phyloP scores from a whole-genome alignment of 768 basidiomycete species.

The Candolleomyces eurysporus region DNA sequence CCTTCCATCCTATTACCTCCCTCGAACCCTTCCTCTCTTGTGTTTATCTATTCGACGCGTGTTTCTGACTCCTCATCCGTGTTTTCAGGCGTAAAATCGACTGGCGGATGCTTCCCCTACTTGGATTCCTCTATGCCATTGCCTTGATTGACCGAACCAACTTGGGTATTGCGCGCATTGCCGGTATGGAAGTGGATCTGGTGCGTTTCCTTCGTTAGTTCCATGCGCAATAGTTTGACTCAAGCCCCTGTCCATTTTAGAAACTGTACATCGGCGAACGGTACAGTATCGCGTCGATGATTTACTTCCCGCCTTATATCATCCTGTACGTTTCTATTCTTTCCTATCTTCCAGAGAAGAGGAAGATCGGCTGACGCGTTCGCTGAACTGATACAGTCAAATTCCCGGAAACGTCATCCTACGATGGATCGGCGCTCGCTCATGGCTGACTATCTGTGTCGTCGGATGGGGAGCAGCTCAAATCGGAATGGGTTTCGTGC shows the following conservation, averaged over 20 bases:
- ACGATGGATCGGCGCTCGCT: conserved; percentile 25
- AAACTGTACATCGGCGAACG: conserved; percentile 28
- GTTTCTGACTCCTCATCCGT: too few relatives aligned
- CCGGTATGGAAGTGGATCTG: conserved; percentile 33
- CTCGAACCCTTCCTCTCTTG: too few relatives aligned
- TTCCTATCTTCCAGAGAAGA: neutral
- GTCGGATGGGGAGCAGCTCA: conserved; percentile 31
- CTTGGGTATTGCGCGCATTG: conserved; percentile 33
- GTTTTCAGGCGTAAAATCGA: conserved; percentile 27
- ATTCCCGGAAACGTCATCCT: conserved; percentile 27
- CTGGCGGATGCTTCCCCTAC: conserved; percentile 33
- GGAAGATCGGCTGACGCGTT: neutral
- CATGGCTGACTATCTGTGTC: conserved; percentile 27
- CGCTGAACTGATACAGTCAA: conserved; percentile 10
- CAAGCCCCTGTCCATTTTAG: conserved; percentile 10
- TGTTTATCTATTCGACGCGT: too few relatives aligned
- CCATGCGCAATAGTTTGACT: too few relatives aligned
- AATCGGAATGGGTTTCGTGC: conserved; percentile 32
- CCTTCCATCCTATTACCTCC: too few relatives aligned
- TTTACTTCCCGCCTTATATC: conserved; percentile 36
- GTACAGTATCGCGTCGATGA: conserved; percentile 31
- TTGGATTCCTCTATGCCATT: conserved; percentile 32
- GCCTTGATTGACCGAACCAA: conserved; percentile 38
- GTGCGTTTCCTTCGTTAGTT: conserved; percentile 13
- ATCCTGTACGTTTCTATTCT: conserved; percentile 23